Conservation (phyloP, 805 yeast species). For the Kregervanrija delftensis region DNA sequence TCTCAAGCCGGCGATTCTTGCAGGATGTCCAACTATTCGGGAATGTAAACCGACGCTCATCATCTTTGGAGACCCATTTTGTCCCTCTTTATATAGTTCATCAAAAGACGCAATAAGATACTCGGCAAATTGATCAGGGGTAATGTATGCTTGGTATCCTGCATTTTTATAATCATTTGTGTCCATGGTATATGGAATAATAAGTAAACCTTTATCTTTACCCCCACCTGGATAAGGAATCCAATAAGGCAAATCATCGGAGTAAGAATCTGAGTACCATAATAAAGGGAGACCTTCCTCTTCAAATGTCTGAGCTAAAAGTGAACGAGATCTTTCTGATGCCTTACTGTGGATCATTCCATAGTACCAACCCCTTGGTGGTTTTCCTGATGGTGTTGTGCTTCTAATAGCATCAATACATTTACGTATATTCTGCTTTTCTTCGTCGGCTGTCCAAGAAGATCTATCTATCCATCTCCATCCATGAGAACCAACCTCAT, state of each 20-base stretch:
- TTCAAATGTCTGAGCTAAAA: constrained; percentile 11
- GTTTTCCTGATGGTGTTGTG: constrained; percentile 21
- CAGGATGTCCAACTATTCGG: constrained; percentile 31
- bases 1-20: constrained; percentile 28
- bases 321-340: constrained; percentile 17
- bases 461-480: constrained; percentile 32
- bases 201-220: constrained; percentile 16
- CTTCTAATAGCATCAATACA: constrained; percentile 25
- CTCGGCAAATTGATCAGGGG: constrained; percentile 21
- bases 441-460: constrained; percentile 25
- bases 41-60: constrained; percentile 32
- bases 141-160: constrained; percentile 18
- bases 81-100: constrained; percentile 29
- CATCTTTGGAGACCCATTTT: constrained; percentile 18
- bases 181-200: constrained; percentile 24
- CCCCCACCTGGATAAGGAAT: constrained; percentile 16
- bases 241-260: constrained; percentile 33
- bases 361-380: constrained; percentile 32
- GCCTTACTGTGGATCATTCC: constrained; percentile 23
- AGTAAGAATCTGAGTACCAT: constrained; percentile 31
- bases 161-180: constrained; percentile 22
- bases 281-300: constrained; percentile 26
- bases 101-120: constrained; percentile 31
- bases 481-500: constrained; percentile 33
- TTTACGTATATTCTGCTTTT: constrained; percentile 25